Base-by-base conservation (phyloP, 108 stramenopile species). In the Skeletonema menzelii region DNA sequence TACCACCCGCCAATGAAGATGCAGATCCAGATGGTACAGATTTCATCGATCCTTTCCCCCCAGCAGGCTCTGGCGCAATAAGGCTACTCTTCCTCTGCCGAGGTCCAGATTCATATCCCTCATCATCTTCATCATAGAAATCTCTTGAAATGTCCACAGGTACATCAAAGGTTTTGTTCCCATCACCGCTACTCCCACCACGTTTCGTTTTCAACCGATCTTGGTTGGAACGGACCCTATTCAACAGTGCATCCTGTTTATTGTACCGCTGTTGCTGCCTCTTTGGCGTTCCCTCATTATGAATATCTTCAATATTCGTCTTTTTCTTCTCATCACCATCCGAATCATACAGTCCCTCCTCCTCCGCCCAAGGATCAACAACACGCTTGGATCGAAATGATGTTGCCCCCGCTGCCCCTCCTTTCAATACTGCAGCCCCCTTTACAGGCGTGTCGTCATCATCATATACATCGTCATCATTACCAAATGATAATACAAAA, bases 101-200 rank as follows among this genome's bases (percentile, higher is more conserved):
- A 22, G 57, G 27, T 57, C 65, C 5, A 8, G 61, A 34, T 72
- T 87, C 86, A 56, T 85, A 83, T 0, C 84, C 84, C 60, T 84
- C 81, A 47, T 85, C 84, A 63, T 87, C 83, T 69, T 84, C 80
- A 53, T 85, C 86, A 49, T 83, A 85, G 56, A 66, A 83, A 34
- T 85, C 84, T 34, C 42, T 64, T 7, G 27, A 38, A 22, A 15
- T 19, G 28, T 68, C 72, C 60, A 69, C 56, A 0, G 64, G 17
- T 5, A 69, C 46, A 63, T 70, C 28, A 40, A 53, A 57, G 1
- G 20, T 30, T 59, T 74, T 60, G 5, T 69, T 70, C 13, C 15
- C 31, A 15, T 27, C 27, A 34, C 31, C 40, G 0, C 49, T 40
- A 32, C 31, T 4, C 0, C 38, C 27, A 14, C 40, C 66, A 57